These are phyloP conservation scores for Moringa oleifera DNA, from an alignment of 345 rosid species.

Conservation along the genomic window DNA sequence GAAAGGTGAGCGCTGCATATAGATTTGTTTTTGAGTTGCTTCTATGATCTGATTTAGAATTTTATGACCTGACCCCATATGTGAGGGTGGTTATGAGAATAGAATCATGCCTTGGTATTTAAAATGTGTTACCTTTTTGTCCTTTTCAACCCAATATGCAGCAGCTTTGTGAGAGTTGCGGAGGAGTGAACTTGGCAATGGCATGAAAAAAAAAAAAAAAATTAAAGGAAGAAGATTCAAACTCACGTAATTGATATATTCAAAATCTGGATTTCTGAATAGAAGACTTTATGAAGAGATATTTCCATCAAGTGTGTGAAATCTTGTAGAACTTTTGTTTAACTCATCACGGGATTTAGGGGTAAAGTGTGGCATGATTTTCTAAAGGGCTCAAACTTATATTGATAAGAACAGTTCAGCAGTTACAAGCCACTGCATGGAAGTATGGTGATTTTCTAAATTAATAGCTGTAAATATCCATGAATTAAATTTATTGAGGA, in stretches of 20 bases:
- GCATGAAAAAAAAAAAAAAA: too few species aligned
- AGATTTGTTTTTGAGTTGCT: neutral
- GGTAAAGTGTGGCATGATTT: neutral
- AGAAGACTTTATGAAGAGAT: neutral
- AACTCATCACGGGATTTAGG: neutral
- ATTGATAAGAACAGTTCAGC: neutral
- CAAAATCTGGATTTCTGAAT: neutral
- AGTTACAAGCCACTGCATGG: neutral
- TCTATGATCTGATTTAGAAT: neutral
- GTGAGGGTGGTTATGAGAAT: neutral
- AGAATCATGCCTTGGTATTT: neutral
- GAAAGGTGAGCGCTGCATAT: conserved; percentile 31
- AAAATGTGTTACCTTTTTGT: neutral
- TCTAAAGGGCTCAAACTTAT: neutral
- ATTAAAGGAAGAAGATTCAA: neutral
- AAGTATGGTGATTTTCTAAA: neutral
- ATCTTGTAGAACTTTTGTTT: neutral
- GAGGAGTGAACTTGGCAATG: neutral
- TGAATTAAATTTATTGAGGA: too few species aligned
- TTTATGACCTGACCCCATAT: neutral
- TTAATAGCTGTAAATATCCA: too few species aligned
- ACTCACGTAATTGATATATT: neutral
- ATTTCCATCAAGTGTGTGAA: neutral
- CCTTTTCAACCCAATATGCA: neutral
- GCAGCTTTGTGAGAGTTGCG: neutral